Base-by-base conservation (phyloP, 371 early-diverging fungal species). In the Choanephora cucurbitarum region DNA sequence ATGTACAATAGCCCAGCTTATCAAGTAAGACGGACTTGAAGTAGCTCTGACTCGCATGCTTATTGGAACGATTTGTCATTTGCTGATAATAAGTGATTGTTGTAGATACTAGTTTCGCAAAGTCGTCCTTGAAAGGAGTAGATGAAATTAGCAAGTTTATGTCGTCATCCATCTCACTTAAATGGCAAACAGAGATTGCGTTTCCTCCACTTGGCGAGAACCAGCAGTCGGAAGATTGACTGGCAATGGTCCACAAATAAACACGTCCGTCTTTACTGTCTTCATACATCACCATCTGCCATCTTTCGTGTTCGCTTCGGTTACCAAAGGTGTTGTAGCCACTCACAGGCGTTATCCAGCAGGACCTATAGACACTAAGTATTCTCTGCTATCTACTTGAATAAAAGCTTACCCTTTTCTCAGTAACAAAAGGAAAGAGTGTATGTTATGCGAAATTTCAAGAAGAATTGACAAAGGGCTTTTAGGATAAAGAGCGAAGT, bases 1-100 rank as follows among this genome's bases (percentile, higher is more conserved):
- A 80, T 7, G 81, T 80, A 58, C 78, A 75, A 51, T 66, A 75
- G 4, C 75, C 75, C 1, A 75, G 44, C 15, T 59, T 49, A 11
- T 61, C 31, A 0, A 46, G 11, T 18, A 53, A 19, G 18, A 40
- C n/a, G 28, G 54, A 28, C 28, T 28, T 28, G 28, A 7, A 28
- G 28, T 28, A n/a, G n/a, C n/a, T n/a, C n/a, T n/a, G n/a, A n/a
- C n/a, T n/a, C n/a, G n/a, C n/a, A n/a, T n/a, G n/a, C n/a, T n/a
- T n/a, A n/a, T n/a, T n/a, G n/a, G n/a, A n/a, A n/a, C n/a, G 21
- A 41, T 19, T 11, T 13, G n/a, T 19, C 22, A 39, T 3, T 8
- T 23, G 19, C 7, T 33, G 15, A n/a, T 50, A 55, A 23, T 55
- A 60, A 15, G 32, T n/a, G 5, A 54, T 22, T 17, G 64, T 55